Conservation (phyloP, 768 basidiomycete genomes). For the Termitomyces sp. region DNA sequence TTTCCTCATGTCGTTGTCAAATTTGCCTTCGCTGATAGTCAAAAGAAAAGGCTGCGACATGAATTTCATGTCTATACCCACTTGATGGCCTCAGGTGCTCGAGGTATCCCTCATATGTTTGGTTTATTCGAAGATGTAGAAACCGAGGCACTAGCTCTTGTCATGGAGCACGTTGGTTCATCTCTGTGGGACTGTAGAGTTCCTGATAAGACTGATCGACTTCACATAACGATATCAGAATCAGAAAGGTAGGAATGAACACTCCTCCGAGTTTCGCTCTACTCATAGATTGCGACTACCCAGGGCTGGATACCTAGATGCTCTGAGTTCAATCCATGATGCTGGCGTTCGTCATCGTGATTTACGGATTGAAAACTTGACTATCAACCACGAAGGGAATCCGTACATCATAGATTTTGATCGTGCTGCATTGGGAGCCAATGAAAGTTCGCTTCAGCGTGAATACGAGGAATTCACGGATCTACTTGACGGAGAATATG, state of each 20-base stretch:
- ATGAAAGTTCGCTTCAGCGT: background rate
- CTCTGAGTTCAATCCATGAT: background rate
- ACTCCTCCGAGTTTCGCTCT: background rate
- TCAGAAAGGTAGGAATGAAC: background rate
- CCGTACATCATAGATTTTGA: slow-evolving; percentile 23
- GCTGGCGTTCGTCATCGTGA: slow-evolving; percentile 9
- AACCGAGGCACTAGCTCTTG: background rate
- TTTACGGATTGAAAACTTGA: slow-evolving; percentile 19
- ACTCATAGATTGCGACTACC: background rate
- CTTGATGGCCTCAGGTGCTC: background rate
- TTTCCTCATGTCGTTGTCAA: slow-evolving; percentile 7
- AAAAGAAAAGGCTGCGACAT: slow-evolving; percentile 9
- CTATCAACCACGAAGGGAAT: slow-evolving; percentile 10
- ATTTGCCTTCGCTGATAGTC: slow-evolving; percentile 6
- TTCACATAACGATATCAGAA: background rate
- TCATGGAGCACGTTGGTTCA: slow-evolving; percentile 7
- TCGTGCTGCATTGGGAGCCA: slow-evolving; percentile 3
- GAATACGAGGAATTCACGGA: background rate
- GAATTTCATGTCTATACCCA: slow-evolving; percentile 12
- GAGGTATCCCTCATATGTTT: background rate
- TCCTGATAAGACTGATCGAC: background rate
- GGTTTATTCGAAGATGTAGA: slow-evolving; percentile 7
- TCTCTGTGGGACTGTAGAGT: background rate
- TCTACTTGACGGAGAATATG: background rate
- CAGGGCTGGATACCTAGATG: background rate